A percentile compares a stretch with the other conserved stretches of the same genome.
Conservation (phyloP, 305 asterid genomes). For the Solanum hybrid region DNA sequence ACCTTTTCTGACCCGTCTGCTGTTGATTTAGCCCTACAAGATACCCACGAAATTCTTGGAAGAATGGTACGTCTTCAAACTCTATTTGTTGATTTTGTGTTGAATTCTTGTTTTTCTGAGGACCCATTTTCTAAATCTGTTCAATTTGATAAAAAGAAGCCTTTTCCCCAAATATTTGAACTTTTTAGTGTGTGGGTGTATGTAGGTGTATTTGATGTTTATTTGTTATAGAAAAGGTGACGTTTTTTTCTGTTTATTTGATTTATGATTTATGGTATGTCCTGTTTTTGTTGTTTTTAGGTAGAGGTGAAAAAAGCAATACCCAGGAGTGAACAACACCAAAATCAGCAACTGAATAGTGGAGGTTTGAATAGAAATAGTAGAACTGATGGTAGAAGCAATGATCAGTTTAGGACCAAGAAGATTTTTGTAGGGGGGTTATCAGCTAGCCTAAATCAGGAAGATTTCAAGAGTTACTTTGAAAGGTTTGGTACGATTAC, state of each 20-base stretch:
- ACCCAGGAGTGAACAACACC: slow-evolving; percentile 65
- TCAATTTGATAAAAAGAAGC: not conserved
- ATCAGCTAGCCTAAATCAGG: slow-evolving; percentile 58
- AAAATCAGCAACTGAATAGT: slow-evolving; percentile 31
- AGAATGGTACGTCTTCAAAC: slow-evolving; percentile 41
- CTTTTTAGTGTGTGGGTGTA: not conserved
- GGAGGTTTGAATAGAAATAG: slow-evolving; percentile 35
- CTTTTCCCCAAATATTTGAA: not conserved
- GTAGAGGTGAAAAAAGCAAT: slow-evolving; percentile 90
- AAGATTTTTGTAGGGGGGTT: slow-evolving; percentile 93
- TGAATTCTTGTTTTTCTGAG: not conserved
- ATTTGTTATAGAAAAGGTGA: not conserved
- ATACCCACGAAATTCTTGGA: slow-evolving; percentile 57
- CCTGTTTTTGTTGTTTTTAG: slow-evolving; percentile 17
- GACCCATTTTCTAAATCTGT: not conserved
- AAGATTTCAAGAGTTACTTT: slow-evolving; percentile 67
- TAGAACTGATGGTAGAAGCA: slow-evolving; percentile 43
- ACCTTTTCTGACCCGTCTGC: slow-evolving; percentile 57
- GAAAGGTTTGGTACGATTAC: slow-evolving; percentile 67
- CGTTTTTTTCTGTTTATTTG: not conserved
- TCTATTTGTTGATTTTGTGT: not conserved
- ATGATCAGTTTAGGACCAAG: slow-evolving; percentile 57
- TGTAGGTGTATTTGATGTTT: not conserved
- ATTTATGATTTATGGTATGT: not conserved
- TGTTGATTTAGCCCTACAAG: slow-evolving; percentile 57